Conservation (phyloP, 1,284 basidiomycete species). For the Leccinum subfulvum region DNA sequence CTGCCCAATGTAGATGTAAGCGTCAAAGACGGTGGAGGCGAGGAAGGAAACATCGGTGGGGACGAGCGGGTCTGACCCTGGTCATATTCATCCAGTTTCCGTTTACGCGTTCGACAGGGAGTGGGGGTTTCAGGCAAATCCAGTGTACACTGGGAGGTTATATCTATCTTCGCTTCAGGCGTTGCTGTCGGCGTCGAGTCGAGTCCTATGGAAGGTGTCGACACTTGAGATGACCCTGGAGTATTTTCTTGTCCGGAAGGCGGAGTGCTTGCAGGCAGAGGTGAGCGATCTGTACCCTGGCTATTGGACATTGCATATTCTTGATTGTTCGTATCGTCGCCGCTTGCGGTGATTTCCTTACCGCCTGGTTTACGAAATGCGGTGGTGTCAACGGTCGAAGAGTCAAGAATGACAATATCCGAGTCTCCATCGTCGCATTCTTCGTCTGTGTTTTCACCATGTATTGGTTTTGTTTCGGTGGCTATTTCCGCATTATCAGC, state of each 20-base stretch:
- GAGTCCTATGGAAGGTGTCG: constrained; percentile 2
- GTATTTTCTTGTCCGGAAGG: constrained; percentile 13
- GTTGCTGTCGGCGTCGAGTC: neutral
- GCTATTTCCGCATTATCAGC: neutral
- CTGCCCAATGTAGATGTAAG: constrained; percentile 10
- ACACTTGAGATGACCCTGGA: constrained; percentile 12
- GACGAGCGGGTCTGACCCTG: constrained; percentile 5
- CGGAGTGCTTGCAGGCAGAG: constrained; percentile 19
- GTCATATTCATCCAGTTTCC: constrained; percentile 24
- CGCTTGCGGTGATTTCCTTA: neutral
- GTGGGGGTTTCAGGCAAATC: constrained; percentile 19
- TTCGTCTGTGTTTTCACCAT: neutral
- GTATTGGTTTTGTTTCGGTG: neutral
- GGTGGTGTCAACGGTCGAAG: constrained; percentile 27
- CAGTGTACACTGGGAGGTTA: neutral
- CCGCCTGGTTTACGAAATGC: constrained; percentile 24
- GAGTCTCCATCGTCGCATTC: constrained; percentile 25
- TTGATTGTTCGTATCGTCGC: constrained; percentile 4
- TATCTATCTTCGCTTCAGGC: constrained; percentile 1
- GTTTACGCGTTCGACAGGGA: constrained; percentile 20
- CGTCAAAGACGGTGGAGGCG: constrained; percentile 20
- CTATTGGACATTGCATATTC: constrained; percentile 4
- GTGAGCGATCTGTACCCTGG: constrained; percentile 13
- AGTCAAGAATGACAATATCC: constrained; percentile 31
- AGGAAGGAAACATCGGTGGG: constrained; percentile 12